Conservation (phyloP, 345 rosid genomes). For the Turritis glabra region DNA sequence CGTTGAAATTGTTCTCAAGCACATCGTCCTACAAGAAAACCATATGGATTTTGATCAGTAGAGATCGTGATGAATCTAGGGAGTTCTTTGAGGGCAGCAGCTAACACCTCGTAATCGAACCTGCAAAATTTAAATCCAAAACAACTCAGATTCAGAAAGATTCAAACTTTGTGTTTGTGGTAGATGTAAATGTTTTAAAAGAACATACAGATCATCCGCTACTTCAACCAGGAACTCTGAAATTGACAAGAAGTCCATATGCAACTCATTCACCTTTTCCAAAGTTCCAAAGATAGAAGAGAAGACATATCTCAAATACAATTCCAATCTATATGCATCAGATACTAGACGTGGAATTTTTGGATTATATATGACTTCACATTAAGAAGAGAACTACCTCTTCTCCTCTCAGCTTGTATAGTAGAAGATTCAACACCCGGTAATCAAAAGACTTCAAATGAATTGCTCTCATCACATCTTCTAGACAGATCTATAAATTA, state of each 20-base stretch:
- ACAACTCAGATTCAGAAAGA: conserved; percentile 15
- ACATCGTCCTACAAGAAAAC: conserved; percentile 70
- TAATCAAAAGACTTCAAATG: conserved; percentile 88
- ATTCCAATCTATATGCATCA: background rate
- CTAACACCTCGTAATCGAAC: conserved; percentile 91
- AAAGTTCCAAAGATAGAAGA: conserved; percentile 42
- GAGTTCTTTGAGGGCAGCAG: background rate
- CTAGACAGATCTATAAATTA: conserved; percentile 47
- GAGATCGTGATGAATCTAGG: background rate
- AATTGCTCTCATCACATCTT: conserved; percentile 77
- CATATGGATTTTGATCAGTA: background rate
- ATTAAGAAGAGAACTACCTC: conserved; percentile 36
- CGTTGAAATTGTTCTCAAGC: conserved; percentile 72
- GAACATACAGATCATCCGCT: conserved; percentile 77
- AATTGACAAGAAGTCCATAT: conserved; percentile 80
- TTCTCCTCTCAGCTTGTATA: conserved; percentile 74
- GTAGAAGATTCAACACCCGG: conserved; percentile 77
- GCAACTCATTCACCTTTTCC: conserved; percentile 74
- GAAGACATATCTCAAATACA: background rate
- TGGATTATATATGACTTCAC: background rate
- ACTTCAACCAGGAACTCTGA: conserved; percentile 90
- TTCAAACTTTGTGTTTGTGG: conserved; percentile 35
- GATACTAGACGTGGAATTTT: background rate
- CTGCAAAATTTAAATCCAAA: conserved; percentile 42
- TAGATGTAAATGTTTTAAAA: conserved; percentile 6